Evolutionary conservation across 139 green algal species (phyloP).

Genomic region (Volvox africanus): DNA sequence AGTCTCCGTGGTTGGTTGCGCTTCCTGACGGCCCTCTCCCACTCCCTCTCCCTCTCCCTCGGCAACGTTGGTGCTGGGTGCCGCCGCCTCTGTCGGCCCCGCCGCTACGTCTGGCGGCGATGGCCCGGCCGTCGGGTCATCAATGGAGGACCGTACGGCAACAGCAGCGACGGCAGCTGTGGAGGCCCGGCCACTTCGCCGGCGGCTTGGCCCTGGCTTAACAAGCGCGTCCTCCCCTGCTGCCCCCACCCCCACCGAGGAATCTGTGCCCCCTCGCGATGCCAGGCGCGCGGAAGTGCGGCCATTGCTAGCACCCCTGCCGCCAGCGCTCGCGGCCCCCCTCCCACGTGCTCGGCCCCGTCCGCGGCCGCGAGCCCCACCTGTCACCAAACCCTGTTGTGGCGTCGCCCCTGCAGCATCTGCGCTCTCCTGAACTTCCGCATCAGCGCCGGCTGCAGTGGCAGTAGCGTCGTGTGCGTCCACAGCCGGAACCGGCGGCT

Average conservation of each 20-base stretch:
- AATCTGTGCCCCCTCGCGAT: background rate
- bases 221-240: background rate
- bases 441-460: background rate
- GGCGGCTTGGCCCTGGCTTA: background rate
- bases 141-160: background rate
- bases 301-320: background rate
- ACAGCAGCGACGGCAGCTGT: background rate
- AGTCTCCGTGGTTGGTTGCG: background rate
- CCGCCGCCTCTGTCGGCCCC: background rate
- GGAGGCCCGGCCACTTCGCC: background rate
- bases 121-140: background rate
- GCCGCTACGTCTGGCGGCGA: background rate
- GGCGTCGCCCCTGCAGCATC: background rate
- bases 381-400: background rate
- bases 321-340: background rate
- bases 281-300: constrained; percentile 2
- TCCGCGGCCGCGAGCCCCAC: background rate
- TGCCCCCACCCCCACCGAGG: background rate
- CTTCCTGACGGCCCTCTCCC: background rate
- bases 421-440: background rate
- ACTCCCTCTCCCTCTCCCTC: background rate
- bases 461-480: background rate
- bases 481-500: background rate
- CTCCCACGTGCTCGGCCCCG: constrained; percentile 1
- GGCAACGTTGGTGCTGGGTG: background rate